These are phyloP conservation scores for Postia placenta DNA, from an alignment of 768 basidiomycete genomes.

Conservation along the genomic window DNA sequence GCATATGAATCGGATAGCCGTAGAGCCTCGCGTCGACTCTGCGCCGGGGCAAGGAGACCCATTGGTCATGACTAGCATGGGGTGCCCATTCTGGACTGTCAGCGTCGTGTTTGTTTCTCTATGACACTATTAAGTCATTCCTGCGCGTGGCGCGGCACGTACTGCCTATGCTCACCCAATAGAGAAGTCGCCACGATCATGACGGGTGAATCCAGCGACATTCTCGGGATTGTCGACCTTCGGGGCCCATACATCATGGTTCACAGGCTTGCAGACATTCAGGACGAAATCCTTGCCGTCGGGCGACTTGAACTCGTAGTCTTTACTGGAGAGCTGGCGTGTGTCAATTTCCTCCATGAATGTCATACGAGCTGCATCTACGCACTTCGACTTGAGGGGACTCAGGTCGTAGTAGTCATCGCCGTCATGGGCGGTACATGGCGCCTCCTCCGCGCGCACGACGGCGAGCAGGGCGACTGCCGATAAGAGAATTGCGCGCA, in stretches of 20 bases:
- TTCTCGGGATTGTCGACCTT: constrained; percentile 45
- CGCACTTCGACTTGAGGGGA: constrained; percentile 52
- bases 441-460: constrained; percentile 35
- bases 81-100: constrained; percentile 41
- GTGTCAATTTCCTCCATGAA: constrained; percentile 9
- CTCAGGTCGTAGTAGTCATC: constrained; percentile 65
- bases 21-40: constrained; percentile 45
- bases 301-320: constrained; percentile 50
- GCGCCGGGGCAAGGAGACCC: constrained; percentile 62
- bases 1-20: constrained; percentile 74
- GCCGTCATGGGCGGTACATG: constrained; percentile 54
- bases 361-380: neutral
- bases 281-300: constrained; percentile 44
- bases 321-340: constrained; percentile 40
- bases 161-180: constrained; percentile 46
- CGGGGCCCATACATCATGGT: constrained; percentile 52
- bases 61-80: constrained; percentile 49
- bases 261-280: constrained; percentile 58
- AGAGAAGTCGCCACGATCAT: constrained; percentile 61
- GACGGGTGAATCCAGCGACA: constrained; percentile 58
- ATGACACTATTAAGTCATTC: neutral
- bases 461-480: too few species aligned
- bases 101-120: constrained; percentile 66
- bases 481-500: too few species aligned
- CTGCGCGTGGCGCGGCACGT: neutral